These are phyloP conservation scores for Rhinocladiella similis DNA, from an alignment of 2,329 filamentous ascomycete species.

Conservation along the genomic window DNA sequence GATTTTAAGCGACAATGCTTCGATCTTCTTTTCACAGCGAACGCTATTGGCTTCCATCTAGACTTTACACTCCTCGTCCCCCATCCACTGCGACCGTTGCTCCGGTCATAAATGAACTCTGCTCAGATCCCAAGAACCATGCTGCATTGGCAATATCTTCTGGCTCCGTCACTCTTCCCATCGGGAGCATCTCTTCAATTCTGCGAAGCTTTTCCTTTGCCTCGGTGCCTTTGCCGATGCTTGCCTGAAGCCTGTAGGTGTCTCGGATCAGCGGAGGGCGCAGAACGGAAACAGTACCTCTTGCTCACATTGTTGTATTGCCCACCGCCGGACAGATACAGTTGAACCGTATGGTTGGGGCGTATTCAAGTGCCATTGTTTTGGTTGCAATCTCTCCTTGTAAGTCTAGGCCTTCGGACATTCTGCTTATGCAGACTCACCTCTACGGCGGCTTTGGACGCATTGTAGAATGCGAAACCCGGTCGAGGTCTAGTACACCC, in stretches of 20 bases:
- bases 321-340: conserved; percentile 68
- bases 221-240: conserved; percentile 37
- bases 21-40: too few species aligned
- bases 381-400: conserved; percentile 59
- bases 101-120: conserved; percentile 64
- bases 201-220: conserved; percentile 46
- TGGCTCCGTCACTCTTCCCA: conserved; percentile 43
- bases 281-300: conserved; percentile 60
- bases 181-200: conserved; percentile 45
- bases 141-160: conserved; percentile 70
- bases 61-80: conserved; percentile 14
- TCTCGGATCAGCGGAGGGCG: conserved; percentile 39
- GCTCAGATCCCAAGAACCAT: conserved; percentile 69
- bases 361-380: conserved; percentile 71
- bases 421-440: not conserved
- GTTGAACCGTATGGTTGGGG: conserved; percentile 70
- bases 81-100: conserved; percentile 18
- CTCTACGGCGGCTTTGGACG: conserved; percentile 62
- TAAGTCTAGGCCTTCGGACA: not conserved
- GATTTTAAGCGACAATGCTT: too few species aligned
- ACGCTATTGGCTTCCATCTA: too few species aligned
- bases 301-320: conserved; percentile 60
- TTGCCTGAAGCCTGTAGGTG: conserved; percentile 16
- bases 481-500: conserved; percentile 16
- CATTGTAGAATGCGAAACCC: conserved; percentile 45